phyloP scores from a whole-genome alignment of 2,329 filamentous ascomycete genomes.

The Fulvia fulva region DNA sequence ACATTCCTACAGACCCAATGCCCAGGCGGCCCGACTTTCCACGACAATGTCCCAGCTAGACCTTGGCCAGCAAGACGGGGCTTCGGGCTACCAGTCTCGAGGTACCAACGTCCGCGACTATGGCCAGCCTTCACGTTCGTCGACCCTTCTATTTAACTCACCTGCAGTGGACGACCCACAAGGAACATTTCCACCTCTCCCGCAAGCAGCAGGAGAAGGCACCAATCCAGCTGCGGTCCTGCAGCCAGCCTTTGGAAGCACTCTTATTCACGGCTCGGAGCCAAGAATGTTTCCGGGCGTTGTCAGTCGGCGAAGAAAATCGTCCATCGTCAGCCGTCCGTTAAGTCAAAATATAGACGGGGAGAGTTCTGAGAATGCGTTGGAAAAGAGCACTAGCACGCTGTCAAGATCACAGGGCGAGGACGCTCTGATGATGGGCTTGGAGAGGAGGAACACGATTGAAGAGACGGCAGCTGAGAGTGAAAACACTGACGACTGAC shows the following conservation, averaged over 20 bases:
- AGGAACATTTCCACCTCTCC: constrained; percentile 3
- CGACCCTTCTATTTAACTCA: constrained; percentile 10
- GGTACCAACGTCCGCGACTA: constrained; percentile 6
- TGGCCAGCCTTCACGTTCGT: constrained; percentile 1
- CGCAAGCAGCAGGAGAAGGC: neutral
- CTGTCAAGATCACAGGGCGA: constrained; percentile 12
- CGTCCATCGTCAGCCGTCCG: constrained; percentile 13
- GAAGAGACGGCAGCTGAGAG: constrained; percentile 16
- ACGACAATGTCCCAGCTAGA: constrained; percentile 13
- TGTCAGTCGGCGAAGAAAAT: constrained; percentile 45
- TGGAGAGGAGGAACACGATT: constrained; percentile 17
- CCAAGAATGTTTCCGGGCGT: constrained; percentile 70
- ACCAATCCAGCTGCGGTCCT: constrained; percentile 14
- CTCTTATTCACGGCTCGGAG: constrained; percentile 50
- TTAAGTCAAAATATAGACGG: constrained; percentile 5
- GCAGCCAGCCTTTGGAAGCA: constrained; percentile 46
- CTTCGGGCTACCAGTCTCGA: constrained; percentile 11
- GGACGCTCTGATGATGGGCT: constrained; percentile 9
- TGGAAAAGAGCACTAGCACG: constrained; percentile 21
- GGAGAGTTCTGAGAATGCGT: constrained; percentile 8
- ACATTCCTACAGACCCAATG: constrained; percentile 25
- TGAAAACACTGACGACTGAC: constrained; percentile 4
- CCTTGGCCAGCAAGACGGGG: constrained; percentile 14
- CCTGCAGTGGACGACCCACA: constrained; percentile 12
- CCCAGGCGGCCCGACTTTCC: constrained; percentile 36